phyloP scores from a whole-genome alignment of 352 stramenopile species.

The Phytophthora ramorum region DNA sequence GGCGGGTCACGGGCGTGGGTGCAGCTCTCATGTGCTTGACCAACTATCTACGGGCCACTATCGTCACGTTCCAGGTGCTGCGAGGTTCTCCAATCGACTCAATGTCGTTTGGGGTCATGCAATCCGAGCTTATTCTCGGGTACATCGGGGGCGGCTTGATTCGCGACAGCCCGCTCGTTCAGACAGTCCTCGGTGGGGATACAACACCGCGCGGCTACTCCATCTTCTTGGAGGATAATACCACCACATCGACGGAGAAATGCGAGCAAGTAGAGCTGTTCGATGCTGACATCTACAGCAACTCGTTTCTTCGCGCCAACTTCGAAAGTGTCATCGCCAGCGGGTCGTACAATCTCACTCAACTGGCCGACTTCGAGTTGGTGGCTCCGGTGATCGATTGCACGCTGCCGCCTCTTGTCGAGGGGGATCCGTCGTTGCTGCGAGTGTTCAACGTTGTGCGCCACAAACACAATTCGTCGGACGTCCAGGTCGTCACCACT shows the following conservation, averaged over 20 bases:
- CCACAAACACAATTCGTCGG: constrained; percentile 17
- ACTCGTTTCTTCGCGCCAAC: constrained; percentile 37
- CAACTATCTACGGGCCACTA: constrained; percentile 33
- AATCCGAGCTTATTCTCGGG: constrained; percentile 32
- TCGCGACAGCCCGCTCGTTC: constrained; percentile 40
- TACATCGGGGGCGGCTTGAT: constrained; percentile 31
- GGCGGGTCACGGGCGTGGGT: constrained; percentile 25
- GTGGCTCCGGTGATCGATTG: constrained; percentile 55
- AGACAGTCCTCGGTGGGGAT: constrained; percentile 22
- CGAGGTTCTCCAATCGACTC: constrained; percentile 15
- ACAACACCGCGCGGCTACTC: constrained; percentile 32
- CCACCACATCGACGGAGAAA: constrained; percentile 27
- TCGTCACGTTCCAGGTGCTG: constrained; percentile 37
- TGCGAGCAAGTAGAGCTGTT: constrained; percentile 16
- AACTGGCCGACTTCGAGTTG: constrained; percentile 41
- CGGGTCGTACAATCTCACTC: constrained; percentile 39
- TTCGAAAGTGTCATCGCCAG: constrained; percentile 27
- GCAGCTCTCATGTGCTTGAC: constrained; percentile 39
- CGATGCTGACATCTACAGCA: constrained; percentile 37
- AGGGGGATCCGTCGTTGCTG: constrained; percentile 31
- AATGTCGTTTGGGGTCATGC: constrained; percentile 19
- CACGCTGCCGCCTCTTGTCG: constrained; percentile 31
- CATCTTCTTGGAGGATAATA: constrained; percentile 42
- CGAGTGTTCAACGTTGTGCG: constrained; percentile 55
- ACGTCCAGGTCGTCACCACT: constrained; percentile 38